Conservation (phyloP, 2,329 filamentous ascomycete genomes). For the Alternaria consortialis region DNA sequence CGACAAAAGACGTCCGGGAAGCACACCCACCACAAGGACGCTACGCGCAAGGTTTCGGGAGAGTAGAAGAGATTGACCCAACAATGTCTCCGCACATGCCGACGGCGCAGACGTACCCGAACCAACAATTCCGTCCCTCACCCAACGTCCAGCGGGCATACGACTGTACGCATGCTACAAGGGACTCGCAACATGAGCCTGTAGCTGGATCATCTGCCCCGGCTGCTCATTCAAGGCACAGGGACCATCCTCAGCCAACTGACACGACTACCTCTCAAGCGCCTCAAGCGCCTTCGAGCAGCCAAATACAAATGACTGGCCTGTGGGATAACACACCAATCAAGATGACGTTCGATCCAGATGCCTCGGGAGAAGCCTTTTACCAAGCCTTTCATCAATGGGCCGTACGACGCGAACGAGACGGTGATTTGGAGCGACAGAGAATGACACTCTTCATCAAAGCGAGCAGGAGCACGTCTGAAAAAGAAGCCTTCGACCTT, state of each 20-base stretch:
- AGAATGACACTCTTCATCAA: neutral
- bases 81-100: neutral
- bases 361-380: neutral
- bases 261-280: neutral
- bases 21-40: neutral
- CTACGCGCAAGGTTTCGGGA: neutral
- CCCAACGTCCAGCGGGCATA: neutral
- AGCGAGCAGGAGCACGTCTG: neutral
- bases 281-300: neutral
- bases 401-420: neutral
- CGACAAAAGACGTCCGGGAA: neutral
- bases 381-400: neutral
- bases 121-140: neutral
- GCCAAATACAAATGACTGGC: neutral
- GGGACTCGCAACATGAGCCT: neutral
- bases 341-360: neutral
- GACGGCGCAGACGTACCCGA: neutral
- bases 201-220: neutral
- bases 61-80: neutral
- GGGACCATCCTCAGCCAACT: neutral
- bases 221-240: neutral
- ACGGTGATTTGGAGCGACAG: neutral
- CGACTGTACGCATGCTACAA: neutral
- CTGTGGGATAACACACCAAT: neutral
- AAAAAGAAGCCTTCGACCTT: neutral